Conservation (phyloP, 2,329 filamentous ascomycete genomes). For the Sordariomycetes sp. region DNA sequence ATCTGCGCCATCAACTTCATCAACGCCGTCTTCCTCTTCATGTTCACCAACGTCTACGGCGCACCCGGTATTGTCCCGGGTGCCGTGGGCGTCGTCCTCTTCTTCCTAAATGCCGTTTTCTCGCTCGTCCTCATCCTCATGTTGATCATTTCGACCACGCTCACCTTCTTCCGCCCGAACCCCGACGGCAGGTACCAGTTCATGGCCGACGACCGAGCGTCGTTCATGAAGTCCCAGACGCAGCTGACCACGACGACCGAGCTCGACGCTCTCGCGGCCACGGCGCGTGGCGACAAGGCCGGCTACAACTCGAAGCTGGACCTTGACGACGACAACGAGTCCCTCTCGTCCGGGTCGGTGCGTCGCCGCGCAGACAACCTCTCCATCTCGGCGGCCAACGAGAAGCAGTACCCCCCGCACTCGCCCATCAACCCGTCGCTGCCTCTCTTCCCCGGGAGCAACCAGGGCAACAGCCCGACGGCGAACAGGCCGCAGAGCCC, state of each 20-base stretch:
- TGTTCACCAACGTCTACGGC: slow-evolving; percentile 81
- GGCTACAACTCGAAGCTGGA: slow-evolving; percentile 27
- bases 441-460: slow-evolving; percentile 29
- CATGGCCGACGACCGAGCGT: slow-evolving; percentile 91
- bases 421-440: slow-evolving; percentile 30
- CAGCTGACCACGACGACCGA: slow-evolving; percentile 70
- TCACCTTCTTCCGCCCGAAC: slow-evolving; percentile 83
- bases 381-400: slow-evolving; percentile 14
- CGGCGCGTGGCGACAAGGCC: slow-evolving; percentile 71
- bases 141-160: slow-evolving; percentile 48
- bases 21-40: slow-evolving; percentile 77
- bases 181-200: slow-evolving; percentile 91
- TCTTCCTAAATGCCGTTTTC: slow-evolving; percentile 77
- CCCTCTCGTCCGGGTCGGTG: slow-evolving; percentile 25
- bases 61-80: slow-evolving; percentile 76
- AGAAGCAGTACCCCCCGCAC: slow-evolving; percentile 12
- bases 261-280: slow-evolving; percentile 79
- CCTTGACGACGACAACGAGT: slow-evolving; percentile 28
- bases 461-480: slow-evolving; percentile 11
- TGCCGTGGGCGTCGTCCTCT: slow-evolving; percentile 81
- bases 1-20: slow-evolving; percentile 86
- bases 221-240: slow-evolving; percentile 93
- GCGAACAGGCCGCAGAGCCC: slow-evolving; percentile 19
- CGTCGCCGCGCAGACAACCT: slow-evolving; percentile 22
- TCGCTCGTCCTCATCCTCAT: slow-evolving; percentile 73